These are phyloP conservation scores for Raphanus hybrid DNA, from an alignment of 441 rosid species.

Conservation along the genomic window DNA sequence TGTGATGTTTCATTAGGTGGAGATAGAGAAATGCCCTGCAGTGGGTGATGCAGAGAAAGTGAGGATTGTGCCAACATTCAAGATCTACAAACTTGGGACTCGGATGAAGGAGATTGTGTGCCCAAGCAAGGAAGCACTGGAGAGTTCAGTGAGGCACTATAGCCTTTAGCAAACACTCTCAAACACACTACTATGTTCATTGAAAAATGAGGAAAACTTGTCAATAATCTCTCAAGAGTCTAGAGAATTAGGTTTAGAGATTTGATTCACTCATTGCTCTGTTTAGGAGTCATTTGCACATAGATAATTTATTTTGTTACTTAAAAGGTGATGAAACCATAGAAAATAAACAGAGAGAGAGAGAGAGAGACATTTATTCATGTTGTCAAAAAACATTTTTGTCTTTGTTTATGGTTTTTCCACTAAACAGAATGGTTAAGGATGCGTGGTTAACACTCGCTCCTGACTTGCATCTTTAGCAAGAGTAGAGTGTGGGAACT, in stretches of 20 bases:
- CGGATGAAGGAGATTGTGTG: constrained; percentile 85
- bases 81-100: constrained; percentile 77
- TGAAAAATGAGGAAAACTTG: neutral
- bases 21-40: constrained; percentile 53
- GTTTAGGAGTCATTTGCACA: constrained; percentile 22
- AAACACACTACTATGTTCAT: neutral
- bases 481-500: constrained; percentile 4
- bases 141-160: constrained; percentile 89
- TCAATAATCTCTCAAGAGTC: neutral
- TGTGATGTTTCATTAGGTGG: constrained; percentile 56
- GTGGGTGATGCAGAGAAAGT: constrained; percentile 48
- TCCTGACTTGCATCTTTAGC: neutral
- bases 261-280: constrained; percentile 40
- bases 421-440: neutral
- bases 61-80: constrained; percentile 67
- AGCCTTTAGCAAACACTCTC: constrained; percentile 47
- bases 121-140: constrained; percentile 65
- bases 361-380: constrained; percentile 11
- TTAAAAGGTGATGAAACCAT: constrained; percentile 23
- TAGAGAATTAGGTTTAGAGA: constrained; percentile 23
- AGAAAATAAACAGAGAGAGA: constrained; percentile 24
- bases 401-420: neutral
- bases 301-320: constrained; percentile 26
- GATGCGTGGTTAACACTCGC: constrained; percentile 24
- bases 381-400: constrained; percentile 4